phyloP scores from a whole-genome alignment of 2,329 filamentous ascomycete genomes.

The Fusarium ramigenum region DNA sequence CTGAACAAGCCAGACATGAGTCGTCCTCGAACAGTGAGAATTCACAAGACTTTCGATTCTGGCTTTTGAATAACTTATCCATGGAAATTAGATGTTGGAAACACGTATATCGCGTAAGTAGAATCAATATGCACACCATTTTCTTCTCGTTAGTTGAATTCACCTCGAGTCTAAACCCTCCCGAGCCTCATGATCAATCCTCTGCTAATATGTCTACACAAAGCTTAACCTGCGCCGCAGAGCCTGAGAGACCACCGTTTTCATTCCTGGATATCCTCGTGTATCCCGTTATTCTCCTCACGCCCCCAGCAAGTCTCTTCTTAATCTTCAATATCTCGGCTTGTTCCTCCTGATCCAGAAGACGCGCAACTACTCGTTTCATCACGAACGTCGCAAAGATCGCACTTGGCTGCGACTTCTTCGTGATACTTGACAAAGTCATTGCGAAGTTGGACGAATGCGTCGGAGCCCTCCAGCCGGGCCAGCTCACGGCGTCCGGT shows the following conservation, averaged over 20 bases:
- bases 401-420: neutral
- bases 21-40: neutral
- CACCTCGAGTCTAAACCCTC: too few species aligned
- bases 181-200: neutral
- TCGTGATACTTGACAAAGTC: neutral
- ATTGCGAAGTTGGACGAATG: constrained; percentile 14
- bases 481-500: constrained; percentile 17
- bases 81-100: too few species aligned
- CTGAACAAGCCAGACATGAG: neutral
- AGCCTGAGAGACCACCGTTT: neutral
- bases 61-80: neutral
- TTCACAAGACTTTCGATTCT: neutral
- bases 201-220: neutral
- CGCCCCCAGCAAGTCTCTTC: too few species aligned
- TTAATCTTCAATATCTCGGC: neutral
- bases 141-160: neutral
- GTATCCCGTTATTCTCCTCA: neutral
- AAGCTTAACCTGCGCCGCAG: neutral
- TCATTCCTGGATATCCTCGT: neutral
- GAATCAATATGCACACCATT: neutral
- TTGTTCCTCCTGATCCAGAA: neutral
- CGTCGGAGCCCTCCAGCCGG: constrained; percentile 4
- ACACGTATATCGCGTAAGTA: too few species aligned
- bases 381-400: neutral
- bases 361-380: neutral